phyloP scores from a whole-genome alignment of 257 asterid genomes.

The Voacanga thouarsii region DNA sequence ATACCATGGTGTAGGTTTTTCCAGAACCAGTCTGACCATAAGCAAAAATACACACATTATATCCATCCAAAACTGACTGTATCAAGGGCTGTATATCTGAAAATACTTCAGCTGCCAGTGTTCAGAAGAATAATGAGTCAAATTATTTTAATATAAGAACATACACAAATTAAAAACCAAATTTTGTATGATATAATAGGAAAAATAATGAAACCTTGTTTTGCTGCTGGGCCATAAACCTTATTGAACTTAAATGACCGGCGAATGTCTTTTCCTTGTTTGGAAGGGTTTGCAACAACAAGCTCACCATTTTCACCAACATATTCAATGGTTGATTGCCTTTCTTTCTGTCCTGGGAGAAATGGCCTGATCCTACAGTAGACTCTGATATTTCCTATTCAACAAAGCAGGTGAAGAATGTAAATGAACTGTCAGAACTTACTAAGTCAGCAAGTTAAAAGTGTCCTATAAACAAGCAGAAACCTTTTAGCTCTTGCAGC shows the following conservation, averaged over 20 bases:
- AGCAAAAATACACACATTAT: slow-evolving; percentile 86
- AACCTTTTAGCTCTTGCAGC: slow-evolving; percentile 79
- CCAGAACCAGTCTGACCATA: slow-evolving; percentile 99
- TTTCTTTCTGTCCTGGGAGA: slow-evolving; percentile 74
- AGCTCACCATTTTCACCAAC: slow-evolving; percentile 91
- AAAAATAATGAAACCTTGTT: slow-evolving; percentile 62
- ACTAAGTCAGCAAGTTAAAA: not conserved
- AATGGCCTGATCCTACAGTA: slow-evolving; percentile 95
- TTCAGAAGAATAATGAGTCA: slow-evolving; percentile 10
- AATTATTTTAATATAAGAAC: not conserved
- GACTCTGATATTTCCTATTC: slow-evolving; percentile 87
- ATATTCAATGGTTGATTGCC: slow-evolving; percentile 57
- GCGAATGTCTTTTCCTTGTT: slow-evolving; percentile 85
- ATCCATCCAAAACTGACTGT: slow-evolving; percentile 97
- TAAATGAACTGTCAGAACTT: not conserved
- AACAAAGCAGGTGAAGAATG: slow-evolving; percentile 22
- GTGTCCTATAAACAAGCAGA: slow-evolving; percentile 7
- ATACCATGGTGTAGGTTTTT: slow-evolving; percentile 93
- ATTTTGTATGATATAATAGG: not conserved
- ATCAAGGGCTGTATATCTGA: slow-evolving; percentile 76
- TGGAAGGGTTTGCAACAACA: slow-evolving; percentile 63
- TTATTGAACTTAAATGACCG: slow-evolving; percentile 82
- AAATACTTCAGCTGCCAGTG: slow-evolving; percentile 69
- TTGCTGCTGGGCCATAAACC: slow-evolving; percentile 66
- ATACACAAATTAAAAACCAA: slow-evolving; percentile 2